Conservation (phyloP, 2,329 filamentous ascomycete species). For the Paecilomyces dactylethromorphus region DNA sequence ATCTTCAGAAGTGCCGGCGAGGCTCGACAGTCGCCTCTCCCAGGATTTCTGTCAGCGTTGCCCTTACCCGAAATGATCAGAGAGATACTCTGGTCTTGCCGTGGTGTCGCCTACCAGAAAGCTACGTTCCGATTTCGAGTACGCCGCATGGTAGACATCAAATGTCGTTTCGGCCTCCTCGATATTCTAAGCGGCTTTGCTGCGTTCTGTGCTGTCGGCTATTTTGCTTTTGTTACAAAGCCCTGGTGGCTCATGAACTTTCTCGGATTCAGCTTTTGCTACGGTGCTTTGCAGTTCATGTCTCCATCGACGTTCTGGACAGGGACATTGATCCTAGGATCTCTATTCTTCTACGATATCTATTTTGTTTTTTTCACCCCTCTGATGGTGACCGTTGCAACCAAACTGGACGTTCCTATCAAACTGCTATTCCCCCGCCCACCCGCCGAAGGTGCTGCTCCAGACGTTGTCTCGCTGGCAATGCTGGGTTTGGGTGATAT, state of each 20-base stretch:
- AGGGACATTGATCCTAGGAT: slow-evolving; percentile 67
- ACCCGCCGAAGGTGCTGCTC: slow-evolving; percentile 37
- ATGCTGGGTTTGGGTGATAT: slow-evolving; percentile 96
- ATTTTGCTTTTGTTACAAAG: slow-evolving; percentile 57
- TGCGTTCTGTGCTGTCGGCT: slow-evolving; percentile 51
- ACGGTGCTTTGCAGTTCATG: slow-evolving; percentile 72
- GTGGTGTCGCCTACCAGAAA: slow-evolving; percentile 44
- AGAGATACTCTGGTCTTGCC: slow-evolving; percentile 43
- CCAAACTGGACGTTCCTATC: slow-evolving; percentile 82
- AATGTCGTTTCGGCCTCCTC: slow-evolving; percentile 37
- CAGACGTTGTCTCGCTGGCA: slow-evolving; percentile 42
- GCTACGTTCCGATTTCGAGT: slow-evolving; percentile 48
- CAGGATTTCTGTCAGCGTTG: slow-evolving; percentile 43
- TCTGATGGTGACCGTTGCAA: slow-evolving; percentile 62
- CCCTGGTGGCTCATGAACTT: slow-evolving; percentile 75
- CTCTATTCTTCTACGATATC: slow-evolving; percentile 91
- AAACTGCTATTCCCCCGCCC: slow-evolving; percentile 80
- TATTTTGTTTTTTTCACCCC: slow-evolving; percentile 56
- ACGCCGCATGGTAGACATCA: slow-evolving; percentile 44
- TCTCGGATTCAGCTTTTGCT: slow-evolving; percentile 80
- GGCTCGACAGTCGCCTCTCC: slow-evolving; percentile 42
- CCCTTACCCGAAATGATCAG: slow-evolving; percentile 34
- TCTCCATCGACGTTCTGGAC: slow-evolving; percentile 84
- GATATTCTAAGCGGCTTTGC: slow-evolving; percentile 51
- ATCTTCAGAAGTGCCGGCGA: slow-evolving; percentile 18